Evolutionary conservation across 345 rosid genomes (phyloP), one percentile per base, ranked within the genome.

Genomic region (Lepidium africanum): DNA sequence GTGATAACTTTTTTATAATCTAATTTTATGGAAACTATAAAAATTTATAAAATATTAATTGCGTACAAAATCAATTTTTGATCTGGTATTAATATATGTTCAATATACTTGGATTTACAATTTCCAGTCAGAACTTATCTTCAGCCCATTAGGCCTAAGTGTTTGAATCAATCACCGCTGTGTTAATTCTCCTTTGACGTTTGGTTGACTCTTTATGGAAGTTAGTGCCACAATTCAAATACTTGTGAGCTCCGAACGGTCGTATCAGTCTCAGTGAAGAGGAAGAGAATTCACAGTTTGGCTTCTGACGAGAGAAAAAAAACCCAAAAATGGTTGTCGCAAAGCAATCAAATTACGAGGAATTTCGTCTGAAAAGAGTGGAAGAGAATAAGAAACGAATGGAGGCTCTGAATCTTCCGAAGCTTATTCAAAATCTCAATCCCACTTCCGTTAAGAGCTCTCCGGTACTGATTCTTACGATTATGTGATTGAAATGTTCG

Each of bases 321-420:
- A 5, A 5, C 4, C 33, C 33, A 14, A 39, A 71, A 77, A 84
- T 82, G 93, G 86, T 71, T 62, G 86, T 70, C 65, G 57, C 56
- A 11, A 69, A 63, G 7, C 73, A 76, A 54, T 30, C 27, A 1
- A 63, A 79, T 7, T 92, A 87, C 74, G 98, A 89, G 70, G 91
- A 89, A 55, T 71, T 68, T 65, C 82, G 92, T 38, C 73, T 64
- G 21, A 65, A 67, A 69, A 81, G 94, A 67, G 23, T 92, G 59
- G 96, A 87, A 69, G 95, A 89, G 72, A 92, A 92, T 80, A 83
- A 76, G 82, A 86, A 85, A 80, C 76, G 94, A 56, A 87, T 89
- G 98, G 95, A 89, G 64, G 91, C 89, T 32, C 87, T 92, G 60
- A 89, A 87, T 67, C 84, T 89, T 49, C 83, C 80, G 12, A 60